Evolutionary conservation across 768 basidiomycete genomes (phyloP).

Genomic region (Termitomyces sp.): DNA sequence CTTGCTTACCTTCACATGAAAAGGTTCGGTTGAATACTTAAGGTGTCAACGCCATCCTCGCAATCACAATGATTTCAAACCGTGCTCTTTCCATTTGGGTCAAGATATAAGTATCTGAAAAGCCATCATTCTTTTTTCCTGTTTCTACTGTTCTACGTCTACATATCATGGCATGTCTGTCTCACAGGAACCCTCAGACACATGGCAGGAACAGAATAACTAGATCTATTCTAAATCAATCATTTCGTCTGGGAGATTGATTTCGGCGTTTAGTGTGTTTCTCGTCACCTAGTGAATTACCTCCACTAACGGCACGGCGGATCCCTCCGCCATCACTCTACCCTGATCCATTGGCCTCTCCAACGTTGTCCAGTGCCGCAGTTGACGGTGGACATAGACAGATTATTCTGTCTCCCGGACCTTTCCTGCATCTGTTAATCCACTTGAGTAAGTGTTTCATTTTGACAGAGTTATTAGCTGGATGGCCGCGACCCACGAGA

Average conservation of each 20-base stretch:
- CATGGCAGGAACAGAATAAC: not conserved
- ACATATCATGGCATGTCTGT: not conserved
- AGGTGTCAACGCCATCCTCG: not conserved
- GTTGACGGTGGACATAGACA: not conserved
- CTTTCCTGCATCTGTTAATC: not conserved
- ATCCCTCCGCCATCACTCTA: conserved; percentile 1
- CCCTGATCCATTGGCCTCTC: not conserved
- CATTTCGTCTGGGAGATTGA: not conserved
- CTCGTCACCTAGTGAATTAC: not conserved
- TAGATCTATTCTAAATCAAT: not conserved
- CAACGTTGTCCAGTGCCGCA: not conserved
- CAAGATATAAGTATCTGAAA: not conserved
- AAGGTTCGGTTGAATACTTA: not conserved
- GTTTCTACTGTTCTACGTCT: not conserved
- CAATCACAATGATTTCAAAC: conserved; percentile 1
- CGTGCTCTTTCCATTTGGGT: not conserved
- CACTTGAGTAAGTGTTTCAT: not conserved
- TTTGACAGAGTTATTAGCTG: not conserved
- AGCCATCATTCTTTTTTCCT: not conserved
- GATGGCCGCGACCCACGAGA: not conserved
- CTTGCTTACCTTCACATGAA: not conserved
- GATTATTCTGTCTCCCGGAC: not conserved
- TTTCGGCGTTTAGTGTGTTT: not conserved
- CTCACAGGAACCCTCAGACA: no score
- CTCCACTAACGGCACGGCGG: not conserved